phyloP scores from a whole-genome alignment of 108 stramenopile genomes.

The Poteriospumella lacustris region DNA sequence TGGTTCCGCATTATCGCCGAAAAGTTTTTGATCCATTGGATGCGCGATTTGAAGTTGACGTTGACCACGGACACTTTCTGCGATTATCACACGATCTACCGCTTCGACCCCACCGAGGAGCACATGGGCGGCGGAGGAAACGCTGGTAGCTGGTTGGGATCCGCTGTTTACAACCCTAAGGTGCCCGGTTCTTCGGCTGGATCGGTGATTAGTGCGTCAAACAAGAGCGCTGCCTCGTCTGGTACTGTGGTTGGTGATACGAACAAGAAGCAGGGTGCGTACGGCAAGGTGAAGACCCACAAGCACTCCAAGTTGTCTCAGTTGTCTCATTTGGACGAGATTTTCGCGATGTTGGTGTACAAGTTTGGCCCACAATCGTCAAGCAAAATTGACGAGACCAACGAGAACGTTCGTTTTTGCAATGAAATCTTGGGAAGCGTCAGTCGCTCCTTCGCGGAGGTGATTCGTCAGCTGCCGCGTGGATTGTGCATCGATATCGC shows the following conservation, averaged over 20 bases:
- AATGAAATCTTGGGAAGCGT: conserved; percentile 91
- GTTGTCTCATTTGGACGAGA: conserved; percentile 71
- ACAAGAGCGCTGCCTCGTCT: neutral
- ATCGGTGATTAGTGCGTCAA: no score
- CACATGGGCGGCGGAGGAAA: conserved; percentile 75
- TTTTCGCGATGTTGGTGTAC: conserved; percentile 68
- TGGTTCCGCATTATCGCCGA: conserved; percentile 82
- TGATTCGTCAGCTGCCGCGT: conserved; percentile 86
- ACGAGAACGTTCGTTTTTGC: conserved; percentile 78
- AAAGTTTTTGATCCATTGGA: conserved; percentile 74
- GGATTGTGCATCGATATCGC: conserved; percentile 77
- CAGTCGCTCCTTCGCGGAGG: conserved; percentile 88
- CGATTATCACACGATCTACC: conserved; percentile 66
- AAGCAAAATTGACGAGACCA: conserved; percentile 40
- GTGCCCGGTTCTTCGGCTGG: neutral
- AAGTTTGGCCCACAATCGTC: conserved; percentile 58
- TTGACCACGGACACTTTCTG: conserved; percentile 68
- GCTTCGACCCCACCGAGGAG: conserved; percentile 74
- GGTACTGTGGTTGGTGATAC: neutral
- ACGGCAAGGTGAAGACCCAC: conserved; percentile 73
- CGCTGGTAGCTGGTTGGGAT: conserved; percentile 63
- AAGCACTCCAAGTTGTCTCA: conserved; percentile 76
- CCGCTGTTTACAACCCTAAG: neutral
- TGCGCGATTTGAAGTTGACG: conserved; percentile 67
- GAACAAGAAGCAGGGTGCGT: conserved; percentile 88